Base-by-base conservation (phyloP, 805 yeast genomes). In the Candida easanensis region DNA sequence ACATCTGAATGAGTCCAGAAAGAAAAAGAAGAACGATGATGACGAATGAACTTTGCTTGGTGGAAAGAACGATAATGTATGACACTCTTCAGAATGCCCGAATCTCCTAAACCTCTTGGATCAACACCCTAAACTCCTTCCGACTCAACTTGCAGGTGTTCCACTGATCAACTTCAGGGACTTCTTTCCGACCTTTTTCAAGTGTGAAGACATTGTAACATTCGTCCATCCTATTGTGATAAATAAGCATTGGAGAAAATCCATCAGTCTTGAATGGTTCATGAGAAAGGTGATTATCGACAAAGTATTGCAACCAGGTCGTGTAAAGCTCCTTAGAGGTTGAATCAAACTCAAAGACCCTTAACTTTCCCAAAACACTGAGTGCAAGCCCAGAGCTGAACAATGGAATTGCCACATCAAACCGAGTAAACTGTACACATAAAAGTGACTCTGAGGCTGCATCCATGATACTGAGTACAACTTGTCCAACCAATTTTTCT, bases 1-100 rank as follows among this genome's bases (percentile, higher is more conserved):
- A 14, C 44, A 45, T 16, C 23, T 51, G 11, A 44, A 47, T 7
- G 43, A 37, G 38, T 38, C 51, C 1, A 52, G n/a, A n/a, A n/a
- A 48, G 42, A 44, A 45, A 20, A 35, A 33, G 11, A 41, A 38
- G 20, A 18, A 30, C 7, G 20, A 7, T 15, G 19, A 8, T 7
- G 18, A 30, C 14, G 20, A 30, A 15, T 27, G 31, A n/a, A n/a
- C n/a, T n/a, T n/a, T n/a, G n/a, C n/a, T n/a, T n/a, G n/a, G n/a
- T n/a, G n/a, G n/a, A n/a, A n/a, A n/a, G n/a, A n/a, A n/a, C n/a
- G n/a, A n/a, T n/a, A n/a, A n/a, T n/a, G n/a, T n/a, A n/a, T n/a
- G n/a, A n/a, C n/a, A 27, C 16, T 27, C 31, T 6, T 27, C 31
- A 27, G 14, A 27, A 23, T 23, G 26, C 26, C 11, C 11, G 26